Percentiles rank a stretch among this genome's conserved stretches.
phyloP scores from a whole-genome alignment of 768 basidiomycete species.

The Zangia roseola region DNA sequence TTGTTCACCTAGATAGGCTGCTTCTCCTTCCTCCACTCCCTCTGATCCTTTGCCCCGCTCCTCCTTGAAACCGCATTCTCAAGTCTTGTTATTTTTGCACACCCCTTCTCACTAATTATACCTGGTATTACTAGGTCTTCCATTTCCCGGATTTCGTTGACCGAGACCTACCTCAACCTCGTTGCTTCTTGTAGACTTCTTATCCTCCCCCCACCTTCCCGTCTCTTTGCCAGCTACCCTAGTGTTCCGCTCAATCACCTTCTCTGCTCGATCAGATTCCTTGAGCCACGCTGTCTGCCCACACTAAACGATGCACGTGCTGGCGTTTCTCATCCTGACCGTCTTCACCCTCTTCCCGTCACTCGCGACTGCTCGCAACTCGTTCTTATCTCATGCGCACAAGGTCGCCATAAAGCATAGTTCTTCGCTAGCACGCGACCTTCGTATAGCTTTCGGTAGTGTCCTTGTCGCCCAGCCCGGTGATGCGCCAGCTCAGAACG shows the following conservation, averaged over 20 bases:
- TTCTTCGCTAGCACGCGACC: constrained; percentile 61
- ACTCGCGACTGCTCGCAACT: constrained; percentile 22
- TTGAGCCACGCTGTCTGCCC: neutral
- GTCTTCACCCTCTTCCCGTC: constrained; percentile 26
- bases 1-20: neutral
- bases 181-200: neutral
- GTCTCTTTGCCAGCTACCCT: neutral
- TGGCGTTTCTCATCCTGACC: constrained; percentile 30
- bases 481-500: constrained; percentile 26
- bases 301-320: constrained; percentile 24
- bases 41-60: neutral
- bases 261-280: neutral
- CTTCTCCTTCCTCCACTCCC: neutral
- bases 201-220: neutral
- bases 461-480: constrained; percentile 46
- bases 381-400: constrained; percentile 47
- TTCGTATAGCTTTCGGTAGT: constrained; percentile 62
- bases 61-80: too few species aligned
- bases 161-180: constrained; percentile 13
- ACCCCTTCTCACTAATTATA: neutral
- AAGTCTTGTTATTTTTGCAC: too few species aligned
- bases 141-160: constrained; percentile 23
- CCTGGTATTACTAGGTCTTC: constrained; percentile 6
- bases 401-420: constrained; percentile 56
- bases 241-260: neutral